phyloP scores from a whole-genome alignment of 345 rosid species.

The Cardamine chenopodiifolia region DNA sequence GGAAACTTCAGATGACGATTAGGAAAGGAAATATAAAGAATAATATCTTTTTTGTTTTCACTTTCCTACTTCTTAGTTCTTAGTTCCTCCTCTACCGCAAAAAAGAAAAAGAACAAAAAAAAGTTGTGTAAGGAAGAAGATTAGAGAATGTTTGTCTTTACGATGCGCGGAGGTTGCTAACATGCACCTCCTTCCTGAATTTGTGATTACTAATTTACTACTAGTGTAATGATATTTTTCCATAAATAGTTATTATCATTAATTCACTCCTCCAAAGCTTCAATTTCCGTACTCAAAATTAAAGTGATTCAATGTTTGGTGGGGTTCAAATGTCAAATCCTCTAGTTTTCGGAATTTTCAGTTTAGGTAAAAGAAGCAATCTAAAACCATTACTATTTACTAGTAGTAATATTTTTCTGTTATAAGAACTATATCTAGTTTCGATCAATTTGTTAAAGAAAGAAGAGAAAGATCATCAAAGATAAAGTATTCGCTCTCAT shows the following conservation, averaged over 20 bases:
- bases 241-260: neutral
- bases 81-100: neutral
- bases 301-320: slow-evolving; percentile 2
- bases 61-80: neutral
- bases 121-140: neutral
- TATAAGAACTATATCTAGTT: neutral
- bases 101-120: neutral
- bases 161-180: slow-evolving; percentile 40
- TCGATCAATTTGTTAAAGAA: too few species aligned
- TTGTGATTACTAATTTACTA: slow-evolving; percentile 36
- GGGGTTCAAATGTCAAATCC: neutral
- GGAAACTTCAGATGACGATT: slow-evolving; percentile 69
- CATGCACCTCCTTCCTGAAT: slow-evolving; percentile 39
- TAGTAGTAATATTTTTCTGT: neutral
- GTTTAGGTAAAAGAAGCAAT: neutral
- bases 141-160: slow-evolving; percentile 27
- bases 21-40: slow-evolving; percentile 31
- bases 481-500: too few species aligned
- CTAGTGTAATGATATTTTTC: slow-evolving; percentile 22
- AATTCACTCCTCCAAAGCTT: neutral
- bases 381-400: neutral
- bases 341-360: neutral
- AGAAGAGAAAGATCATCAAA: too few species aligned
- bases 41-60: neutral
- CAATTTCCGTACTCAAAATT: neutral